phyloP scores from a whole-genome alignment of 2,329 filamentous ascomycete genomes.

The Ceratocystis albifundus region DNA sequence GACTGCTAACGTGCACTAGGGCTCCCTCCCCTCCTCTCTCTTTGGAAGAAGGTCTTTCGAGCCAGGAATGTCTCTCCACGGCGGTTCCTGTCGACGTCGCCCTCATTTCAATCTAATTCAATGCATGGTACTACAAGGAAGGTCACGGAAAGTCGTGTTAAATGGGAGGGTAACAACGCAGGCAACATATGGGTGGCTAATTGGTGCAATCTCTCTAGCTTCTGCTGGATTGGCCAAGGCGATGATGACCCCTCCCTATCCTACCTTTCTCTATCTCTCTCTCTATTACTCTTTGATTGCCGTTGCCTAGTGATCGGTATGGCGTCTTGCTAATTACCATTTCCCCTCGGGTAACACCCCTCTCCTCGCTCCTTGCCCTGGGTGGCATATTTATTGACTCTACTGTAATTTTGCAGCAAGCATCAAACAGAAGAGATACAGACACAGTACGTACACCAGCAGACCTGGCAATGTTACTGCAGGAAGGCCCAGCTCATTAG shows the following conservation, averaged over 20 bases:
- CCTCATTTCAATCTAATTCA: too few relatives aligned
- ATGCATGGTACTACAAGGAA: too few relatives aligned
- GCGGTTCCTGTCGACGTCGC: too few relatives aligned
- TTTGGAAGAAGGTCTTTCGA: too few relatives aligned
- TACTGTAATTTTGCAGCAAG: not conserved
- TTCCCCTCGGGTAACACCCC: not conserved
- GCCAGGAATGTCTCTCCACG: too few relatives aligned
- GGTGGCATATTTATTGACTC: not conserved
- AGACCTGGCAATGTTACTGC: not conserved
- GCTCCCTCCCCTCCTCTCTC: too few relatives aligned
- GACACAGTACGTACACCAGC: not conserved
- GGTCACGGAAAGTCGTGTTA: not conserved
- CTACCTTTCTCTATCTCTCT: not conserved
- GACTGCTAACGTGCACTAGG: not conserved
- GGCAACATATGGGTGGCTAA: not conserved
- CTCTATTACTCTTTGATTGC: not conserved
- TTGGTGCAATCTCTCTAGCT: slow-evolving; percentile 4
- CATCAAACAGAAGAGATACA: not conserved
- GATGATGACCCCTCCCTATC: not conserved
- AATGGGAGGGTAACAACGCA: not conserved
- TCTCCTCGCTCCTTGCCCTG: not conserved
- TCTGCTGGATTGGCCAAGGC: not conserved
- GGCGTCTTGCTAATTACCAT: not conserved
- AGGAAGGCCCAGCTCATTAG: not conserved
- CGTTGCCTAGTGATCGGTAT: slow-evolving; percentile 6